Percentiles rank a stretch among this genome's conserved stretches.
Evolutionary conservation across 192 early-diverging fungal genomes (phyloP).

Genomic region (Gonapodya sp.): DNA sequence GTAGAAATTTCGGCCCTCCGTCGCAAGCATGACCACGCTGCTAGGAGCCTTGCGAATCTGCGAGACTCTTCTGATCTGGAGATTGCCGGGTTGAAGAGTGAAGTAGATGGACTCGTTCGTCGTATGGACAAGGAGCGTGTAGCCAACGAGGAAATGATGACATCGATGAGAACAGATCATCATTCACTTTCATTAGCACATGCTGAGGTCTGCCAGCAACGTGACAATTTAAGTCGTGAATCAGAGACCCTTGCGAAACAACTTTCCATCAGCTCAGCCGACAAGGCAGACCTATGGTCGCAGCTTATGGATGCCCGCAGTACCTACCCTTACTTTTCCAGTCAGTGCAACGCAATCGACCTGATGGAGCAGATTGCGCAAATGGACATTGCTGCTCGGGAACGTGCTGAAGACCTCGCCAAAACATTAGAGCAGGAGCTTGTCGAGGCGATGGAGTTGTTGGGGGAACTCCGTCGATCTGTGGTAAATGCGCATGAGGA

Average conservation of each 20-base stretch:
- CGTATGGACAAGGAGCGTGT: background rate
- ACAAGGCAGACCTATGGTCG: background rate
- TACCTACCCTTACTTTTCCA: background rate
- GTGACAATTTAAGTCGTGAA: background rate
- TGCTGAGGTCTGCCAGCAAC: background rate
- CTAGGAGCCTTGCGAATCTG: background rate
- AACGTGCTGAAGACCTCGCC: background rate
- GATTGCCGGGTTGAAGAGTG: background rate
- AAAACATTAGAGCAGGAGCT: background rate
- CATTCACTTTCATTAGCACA: background rate
- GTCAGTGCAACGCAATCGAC: background rate
- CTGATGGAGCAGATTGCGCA: background rate
- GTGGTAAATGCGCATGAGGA: background rate
- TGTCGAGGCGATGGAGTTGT: background rate
- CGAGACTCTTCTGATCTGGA: background rate
- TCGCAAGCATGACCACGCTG: background rate
- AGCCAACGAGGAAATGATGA: background rate
- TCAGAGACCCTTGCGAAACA: background rate
- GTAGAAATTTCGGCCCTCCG: background rate
- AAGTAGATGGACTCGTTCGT: background rate
- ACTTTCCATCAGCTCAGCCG: background rate
- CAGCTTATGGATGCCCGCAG: constrained; percentile 2
- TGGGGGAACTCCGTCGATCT: background rate
- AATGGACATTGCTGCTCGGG: background rate
- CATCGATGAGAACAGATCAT: background rate